Evolutionary conservation across 352 stramenopile species (phyloP).

Genomic region (Globisporangium camurandrum): DNA sequence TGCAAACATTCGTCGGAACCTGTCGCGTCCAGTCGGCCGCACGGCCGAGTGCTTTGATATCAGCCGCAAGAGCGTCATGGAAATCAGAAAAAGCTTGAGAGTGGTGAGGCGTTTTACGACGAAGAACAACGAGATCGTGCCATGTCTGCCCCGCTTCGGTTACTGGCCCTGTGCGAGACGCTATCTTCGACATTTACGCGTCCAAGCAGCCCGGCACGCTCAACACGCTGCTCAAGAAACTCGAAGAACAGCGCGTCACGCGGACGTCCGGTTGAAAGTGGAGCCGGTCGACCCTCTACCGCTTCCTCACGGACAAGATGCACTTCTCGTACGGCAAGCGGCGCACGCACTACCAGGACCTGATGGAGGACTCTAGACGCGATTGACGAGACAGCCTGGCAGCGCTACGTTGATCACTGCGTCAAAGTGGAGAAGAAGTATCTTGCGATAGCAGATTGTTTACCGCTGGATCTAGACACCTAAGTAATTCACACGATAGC

Average conservation of each 20-base stretch:
- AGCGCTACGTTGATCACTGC: no score
- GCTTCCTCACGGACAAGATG: slow-evolving; percentile 7
- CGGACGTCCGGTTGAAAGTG: slow-evolving; percentile 7
- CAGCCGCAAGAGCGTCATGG: neutral
- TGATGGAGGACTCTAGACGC: slow-evolving; percentile 10
- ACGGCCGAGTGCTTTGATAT: no score
- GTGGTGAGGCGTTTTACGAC: neutral
- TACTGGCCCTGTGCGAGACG: slow-evolving; percentile 1
- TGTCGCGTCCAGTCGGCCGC: neutral
- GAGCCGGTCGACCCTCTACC: slow-evolving; percentile 9
- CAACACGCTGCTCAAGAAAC: slow-evolving; percentile 1
- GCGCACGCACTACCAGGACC: slow-evolving; percentile 8
- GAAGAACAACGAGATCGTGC: neutral
- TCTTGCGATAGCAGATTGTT: no score
- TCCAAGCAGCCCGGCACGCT: slow-evolving; percentile 8
- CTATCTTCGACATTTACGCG: slow-evolving; percentile 9
- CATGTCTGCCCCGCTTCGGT: slow-evolving; percentile 9
- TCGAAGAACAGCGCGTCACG: neutral
- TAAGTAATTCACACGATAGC: no score
- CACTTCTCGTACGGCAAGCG: slow-evolving; percentile 5
- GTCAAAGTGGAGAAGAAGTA: no score
- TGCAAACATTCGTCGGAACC: neutral
- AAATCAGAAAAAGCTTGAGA: neutral
- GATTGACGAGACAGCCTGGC: no score
- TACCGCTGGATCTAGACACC: no score